Evolutionary conservation across 768 basidiomycete genomes (phyloP).

Genomic region (Mrakia blollopis): DNA sequence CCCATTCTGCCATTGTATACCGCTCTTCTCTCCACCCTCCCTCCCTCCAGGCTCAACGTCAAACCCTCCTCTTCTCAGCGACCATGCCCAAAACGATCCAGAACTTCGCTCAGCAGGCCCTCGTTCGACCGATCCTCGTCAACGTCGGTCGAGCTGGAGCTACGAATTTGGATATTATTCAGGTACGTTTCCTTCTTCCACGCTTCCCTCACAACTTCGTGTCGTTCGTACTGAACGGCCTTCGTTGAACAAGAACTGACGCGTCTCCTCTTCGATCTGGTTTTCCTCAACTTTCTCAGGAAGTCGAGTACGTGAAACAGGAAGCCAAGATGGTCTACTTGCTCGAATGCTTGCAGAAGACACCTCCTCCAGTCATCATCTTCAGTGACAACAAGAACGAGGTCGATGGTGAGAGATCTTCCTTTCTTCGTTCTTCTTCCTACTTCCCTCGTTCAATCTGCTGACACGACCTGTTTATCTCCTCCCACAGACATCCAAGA

Average conservation of each 20-base stretch:
- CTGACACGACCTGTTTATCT: background rate
- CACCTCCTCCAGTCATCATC: constrained; percentile 92
- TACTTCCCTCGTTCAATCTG: background rate
- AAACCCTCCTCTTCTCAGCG: constrained; percentile 94
- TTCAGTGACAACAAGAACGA: constrained; percentile 99
- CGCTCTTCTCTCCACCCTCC: background rate
- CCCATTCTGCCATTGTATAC: background rate
- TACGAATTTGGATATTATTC: constrained; percentile 91
- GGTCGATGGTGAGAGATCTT: constrained; percentile 83
- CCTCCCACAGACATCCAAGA: constrained; percentile 80
- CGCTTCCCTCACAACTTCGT: background rate
- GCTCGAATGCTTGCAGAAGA: constrained; percentile 95
- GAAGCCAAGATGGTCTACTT: constrained; percentile 99
- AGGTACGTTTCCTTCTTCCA: constrained; percentile 39
- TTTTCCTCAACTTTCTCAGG: constrained; percentile 38
- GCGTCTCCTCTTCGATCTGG: background rate
- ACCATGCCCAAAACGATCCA: constrained; percentile 99
- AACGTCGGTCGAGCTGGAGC: constrained; percentile 98
- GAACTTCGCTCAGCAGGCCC: constrained; percentile 93
- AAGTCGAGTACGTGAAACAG: constrained; percentile 98
- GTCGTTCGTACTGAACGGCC: background rate
- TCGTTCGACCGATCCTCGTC: constrained; percentile 90
- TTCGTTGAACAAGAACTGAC: background rate
- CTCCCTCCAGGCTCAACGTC: constrained; percentile 71
- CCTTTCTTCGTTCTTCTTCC: background rate